Base-by-base conservation (phyloP, 345 rosid genomes). In the Crucihimalaya himalaica region DNA sequence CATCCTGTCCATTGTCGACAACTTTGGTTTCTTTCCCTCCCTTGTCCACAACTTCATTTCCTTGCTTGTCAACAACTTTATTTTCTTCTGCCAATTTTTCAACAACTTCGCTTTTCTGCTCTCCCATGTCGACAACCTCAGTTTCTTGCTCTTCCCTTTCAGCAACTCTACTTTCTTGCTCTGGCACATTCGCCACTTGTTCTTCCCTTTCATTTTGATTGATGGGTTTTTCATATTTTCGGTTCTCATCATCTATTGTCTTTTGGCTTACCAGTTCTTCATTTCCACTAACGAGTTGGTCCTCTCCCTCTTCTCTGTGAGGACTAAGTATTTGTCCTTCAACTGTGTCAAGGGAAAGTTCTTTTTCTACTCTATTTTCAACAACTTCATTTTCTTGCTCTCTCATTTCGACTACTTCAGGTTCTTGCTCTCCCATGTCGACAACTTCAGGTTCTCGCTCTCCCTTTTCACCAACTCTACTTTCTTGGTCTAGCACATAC, bases 401-500 rank as follows among this genome's bases (percentile, higher is more conserved):
- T 28, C 4, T 6, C 31, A 3, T 56, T 39, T 54, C 56, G 0
- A 56, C 23, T 19, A 45, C 54, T 20, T 48, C 19, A 48, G 5
- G 3, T 56, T 59, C 39, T 71, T 23, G 20, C 18, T 16, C 8
- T 42, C 55, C 27, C 42, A 2, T 71, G 31, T 61, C 39, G 0
- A 27, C 40, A 67, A 9, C 71, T 25, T 52, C n/a, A 52, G 2
- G 34, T 32, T 66, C 34, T 50, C 15, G 15, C 15, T 1, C 45
- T 20, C 21, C 21, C 14, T 13, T 50, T 15, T 48, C 58, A 1
- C 8, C 46, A 66, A 19, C 57, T 20, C 15, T 16, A 18, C 19
- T 35, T 37, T 35, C 71, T 52, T 57, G 23, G 19, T 31, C 29
- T 20, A 31, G 45, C 65, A 45, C 46, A 57, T 56, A 45, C 34